These are phyloP conservation scores for Simmondsia chinensis DNA, from an alignment of 148 eudicot genomes.

Conservation along the genomic window DNA sequence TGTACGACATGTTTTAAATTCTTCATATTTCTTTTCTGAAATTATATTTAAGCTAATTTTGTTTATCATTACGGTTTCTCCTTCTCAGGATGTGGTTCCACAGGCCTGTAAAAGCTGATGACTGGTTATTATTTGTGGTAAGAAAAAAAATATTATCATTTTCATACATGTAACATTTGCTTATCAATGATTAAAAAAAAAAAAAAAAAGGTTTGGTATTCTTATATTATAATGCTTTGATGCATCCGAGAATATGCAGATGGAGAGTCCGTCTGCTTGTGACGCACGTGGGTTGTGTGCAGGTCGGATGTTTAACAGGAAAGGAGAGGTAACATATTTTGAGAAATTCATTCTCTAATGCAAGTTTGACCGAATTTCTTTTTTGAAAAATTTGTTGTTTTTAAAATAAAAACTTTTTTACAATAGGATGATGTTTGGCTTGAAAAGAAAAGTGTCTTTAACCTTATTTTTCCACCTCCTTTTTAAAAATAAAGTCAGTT, in stretches of 20 bases:
- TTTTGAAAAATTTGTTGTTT: too few relatives aligned
- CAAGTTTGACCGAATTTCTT: too few relatives aligned
- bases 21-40: too few relatives aligned
- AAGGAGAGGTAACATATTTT: conserved; percentile 58
- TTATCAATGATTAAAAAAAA: too few relatives aligned
- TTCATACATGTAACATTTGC: not conserved
- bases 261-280: conserved; percentile 59
- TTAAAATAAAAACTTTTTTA: too few relatives aligned
- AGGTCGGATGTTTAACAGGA: conserved; percentile 73
- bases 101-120: conserved; percentile 84
- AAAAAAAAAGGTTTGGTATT: too few relatives aligned
- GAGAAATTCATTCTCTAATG: not conserved
- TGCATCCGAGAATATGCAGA: conserved; percentile 22
- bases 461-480: not conserved
- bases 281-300: conserved; percentile 68
- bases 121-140: conserved; percentile 87
- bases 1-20: too few relatives aligned
- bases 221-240: not conserved
- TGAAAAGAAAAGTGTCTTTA: not conserved
- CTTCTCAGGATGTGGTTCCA: conserved; percentile 94
- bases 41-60: not conserved
- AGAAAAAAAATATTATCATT: conserved; percentile 9
- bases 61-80: conserved; percentile 11
- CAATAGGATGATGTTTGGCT: too few relatives aligned
- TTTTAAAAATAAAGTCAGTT: too few relatives aligned